A percentile compares a stretch with the other conserved stretches of the same genome.
Evolutionary conservation across 345 rosid species (phyloP).

Genomic region (Eucalyptus pauciflora): DNA sequence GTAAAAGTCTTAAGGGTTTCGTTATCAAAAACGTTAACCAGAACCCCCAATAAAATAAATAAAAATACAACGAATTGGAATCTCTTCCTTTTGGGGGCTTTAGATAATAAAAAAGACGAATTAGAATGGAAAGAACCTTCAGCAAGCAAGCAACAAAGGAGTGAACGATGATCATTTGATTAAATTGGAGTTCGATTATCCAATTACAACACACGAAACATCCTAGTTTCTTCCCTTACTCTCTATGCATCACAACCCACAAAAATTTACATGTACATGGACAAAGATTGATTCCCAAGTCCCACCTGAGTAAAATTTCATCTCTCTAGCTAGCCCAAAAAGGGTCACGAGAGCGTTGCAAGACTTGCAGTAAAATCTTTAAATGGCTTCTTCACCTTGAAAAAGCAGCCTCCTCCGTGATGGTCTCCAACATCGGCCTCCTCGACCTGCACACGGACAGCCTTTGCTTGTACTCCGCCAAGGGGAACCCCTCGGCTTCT

Average conservation of each 20-base stretch:
- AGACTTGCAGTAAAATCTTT: neutral
- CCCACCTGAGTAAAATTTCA: neutral
- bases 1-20: neutral
- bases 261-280: neutral
- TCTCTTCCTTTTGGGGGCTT: neutral
- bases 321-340: neutral
- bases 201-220: neutral
- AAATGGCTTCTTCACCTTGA: constrained; percentile 4
- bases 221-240: neutral
- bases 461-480: constrained; percentile 15
- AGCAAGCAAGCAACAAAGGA: neutral
- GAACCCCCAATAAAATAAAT: neutral
- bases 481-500: constrained; percentile 11
- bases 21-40: neutral
- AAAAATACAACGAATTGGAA: neutral
- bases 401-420: constrained; percentile 30
- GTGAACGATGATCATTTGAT: neutral
- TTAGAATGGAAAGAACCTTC: neutral
- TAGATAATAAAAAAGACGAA: neutral
- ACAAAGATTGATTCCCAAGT: neutral
- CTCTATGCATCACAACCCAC: neutral
- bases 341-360: neutral
- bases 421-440: constrained; percentile 51
- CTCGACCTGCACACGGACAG: constrained; percentile 32
- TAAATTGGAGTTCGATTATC: neutral